phyloP scores from a whole-genome alignment of 78 protist genomes.

The Guillardia theta region DNA sequence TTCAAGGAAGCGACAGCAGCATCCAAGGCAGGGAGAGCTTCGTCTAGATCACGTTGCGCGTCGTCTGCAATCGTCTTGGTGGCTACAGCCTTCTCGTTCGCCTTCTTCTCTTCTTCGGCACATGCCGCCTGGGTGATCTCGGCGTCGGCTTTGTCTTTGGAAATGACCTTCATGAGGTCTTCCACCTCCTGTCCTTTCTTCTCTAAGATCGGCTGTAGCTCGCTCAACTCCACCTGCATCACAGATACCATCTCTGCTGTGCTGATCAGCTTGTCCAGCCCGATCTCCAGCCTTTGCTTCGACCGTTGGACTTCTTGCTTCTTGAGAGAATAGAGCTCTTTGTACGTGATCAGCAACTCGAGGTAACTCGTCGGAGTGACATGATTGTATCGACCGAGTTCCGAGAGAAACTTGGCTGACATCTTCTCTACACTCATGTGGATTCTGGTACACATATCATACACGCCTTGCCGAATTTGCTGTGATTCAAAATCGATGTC shows the following conservation, averaged over 20 bases:
- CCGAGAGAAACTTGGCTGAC: background rate
- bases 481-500: slow-evolving; percentile 51
- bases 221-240: slow-evolving; percentile 40
- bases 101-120: background rate
- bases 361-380: slow-evolving; percentile 81
- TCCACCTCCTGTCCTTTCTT: background rate
- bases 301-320: background rate
- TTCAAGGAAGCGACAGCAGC: slow-evolving; percentile 63
- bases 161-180: background rate
- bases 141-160: background rate
- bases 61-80: slow-evolving; percentile 38
- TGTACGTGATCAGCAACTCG: slow-evolving; percentile 64
- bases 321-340: slow-evolving; percentile 33
- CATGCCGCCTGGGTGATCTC: background rate
- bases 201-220: slow-evolving; percentile 38
- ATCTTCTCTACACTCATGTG: slow-evolving; percentile 47
- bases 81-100: slow-evolving; percentile 2
- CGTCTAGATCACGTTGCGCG: slow-evolving; percentile 66
- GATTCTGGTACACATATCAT: slow-evolving; percentile 32
- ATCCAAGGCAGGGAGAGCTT: slow-evolving; percentile 74
- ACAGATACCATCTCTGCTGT: slow-evolving; percentile 50
- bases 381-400: slow-evolving; percentile 63
- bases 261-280: slow-evolving; percentile 52
- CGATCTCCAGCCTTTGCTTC: slow-evolving; percentile 45
- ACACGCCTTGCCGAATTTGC: background rate